Conservation (phyloP, 129 eudicot genomes). For the Chrysanthemum makinoi region DNA sequence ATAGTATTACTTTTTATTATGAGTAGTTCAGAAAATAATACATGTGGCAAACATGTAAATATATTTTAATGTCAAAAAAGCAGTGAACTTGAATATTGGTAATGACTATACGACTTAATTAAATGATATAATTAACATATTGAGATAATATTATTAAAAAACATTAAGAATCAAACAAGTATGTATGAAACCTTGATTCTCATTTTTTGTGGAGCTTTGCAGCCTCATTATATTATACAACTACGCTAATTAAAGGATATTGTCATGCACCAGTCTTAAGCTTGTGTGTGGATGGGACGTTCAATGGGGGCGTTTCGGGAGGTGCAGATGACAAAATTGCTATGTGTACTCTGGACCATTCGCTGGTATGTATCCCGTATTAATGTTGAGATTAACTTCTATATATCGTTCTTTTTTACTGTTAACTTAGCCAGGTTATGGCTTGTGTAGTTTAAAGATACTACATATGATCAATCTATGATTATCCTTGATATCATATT, state of each 20-base stretch:
- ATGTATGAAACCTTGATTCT: background rate
- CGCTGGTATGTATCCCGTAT: slow-evolving; percentile 41
- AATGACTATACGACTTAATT: no score
- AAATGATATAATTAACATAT: no score
- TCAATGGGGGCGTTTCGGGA: slow-evolving; percentile 76
- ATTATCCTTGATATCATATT: background rate
- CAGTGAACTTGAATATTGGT: no score
- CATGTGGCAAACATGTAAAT: no score
- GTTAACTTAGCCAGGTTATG: background rate
- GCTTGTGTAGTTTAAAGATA: background rate
- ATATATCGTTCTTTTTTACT: background rate
- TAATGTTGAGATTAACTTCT: slow-evolving; percentile 12
- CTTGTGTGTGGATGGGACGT: slow-evolving; percentile 53
- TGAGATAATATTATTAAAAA: no score
- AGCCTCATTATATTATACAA: background rate
- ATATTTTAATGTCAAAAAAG: no score
- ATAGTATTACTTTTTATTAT: no score
- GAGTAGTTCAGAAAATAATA: no score
- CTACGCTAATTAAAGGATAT: background rate
- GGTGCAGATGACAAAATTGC: slow-evolving; percentile 75
- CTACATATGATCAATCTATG: background rate
- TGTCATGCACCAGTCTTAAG: slow-evolving; percentile 48
- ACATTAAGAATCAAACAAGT: no score
- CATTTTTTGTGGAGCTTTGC: background rate
- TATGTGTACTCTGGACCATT: slow-evolving; percentile 54